Percentiles rank a stretch among this genome's conserved stretches.
Conservation (phyloP, 805 yeast genomes). For the Ogataea methylovora region DNA sequence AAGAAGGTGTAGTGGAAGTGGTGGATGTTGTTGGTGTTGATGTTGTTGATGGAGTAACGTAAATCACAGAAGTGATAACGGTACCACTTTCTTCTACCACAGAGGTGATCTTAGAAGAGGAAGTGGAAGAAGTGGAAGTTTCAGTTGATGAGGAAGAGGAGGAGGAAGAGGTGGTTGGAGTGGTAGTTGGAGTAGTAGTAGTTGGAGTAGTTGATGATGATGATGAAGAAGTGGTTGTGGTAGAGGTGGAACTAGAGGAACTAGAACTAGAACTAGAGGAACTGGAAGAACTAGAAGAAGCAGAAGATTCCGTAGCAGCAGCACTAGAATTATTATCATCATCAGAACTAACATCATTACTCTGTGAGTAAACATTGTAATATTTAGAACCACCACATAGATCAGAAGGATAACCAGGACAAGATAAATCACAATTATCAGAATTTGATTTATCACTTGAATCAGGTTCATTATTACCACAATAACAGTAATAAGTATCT, state of each 20-base stretch:
- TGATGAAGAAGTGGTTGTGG: constrained; percentile 4
- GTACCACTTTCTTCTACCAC: constrained; percentile 15
- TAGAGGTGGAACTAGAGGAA: constrained; percentile 9
- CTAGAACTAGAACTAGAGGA: constrained; percentile 7
- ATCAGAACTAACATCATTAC: constrained; percentile 10
- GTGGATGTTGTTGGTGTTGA: constrained; percentile 9
- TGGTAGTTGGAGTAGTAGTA: constrained; percentile 7
- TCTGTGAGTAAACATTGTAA: constrained; percentile 37
- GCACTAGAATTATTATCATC: constrained; percentile 18
- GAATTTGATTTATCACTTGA: constrained; percentile 17
- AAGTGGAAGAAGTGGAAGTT: constrained; percentile 9
- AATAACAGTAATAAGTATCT: constrained; percentile 53
- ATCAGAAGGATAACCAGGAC: constrained; percentile 58
- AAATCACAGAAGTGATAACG: constrained; percentile 17
- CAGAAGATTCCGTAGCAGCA: constrained; percentile 6
- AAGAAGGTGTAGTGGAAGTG: constrained; percentile 10
- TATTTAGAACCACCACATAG: constrained; percentile 47
- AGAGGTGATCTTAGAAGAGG: constrained; percentile 9
- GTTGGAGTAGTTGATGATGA: constrained; percentile 10
- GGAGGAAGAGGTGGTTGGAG: constrained; percentile 2
- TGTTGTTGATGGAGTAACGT: constrained; percentile 19
- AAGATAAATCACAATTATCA: constrained; percentile 34
- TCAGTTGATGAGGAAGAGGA: constrained; percentile 4
- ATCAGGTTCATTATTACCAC: constrained; percentile 45
- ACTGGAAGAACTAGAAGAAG: constrained; percentile 1